Evolutionary conservation across 495 filamentous ascomycete genomes (phyloP), one percentile per base, ranked within the genome.

Genomic region (Trypethelium eluteriae): DNA sequence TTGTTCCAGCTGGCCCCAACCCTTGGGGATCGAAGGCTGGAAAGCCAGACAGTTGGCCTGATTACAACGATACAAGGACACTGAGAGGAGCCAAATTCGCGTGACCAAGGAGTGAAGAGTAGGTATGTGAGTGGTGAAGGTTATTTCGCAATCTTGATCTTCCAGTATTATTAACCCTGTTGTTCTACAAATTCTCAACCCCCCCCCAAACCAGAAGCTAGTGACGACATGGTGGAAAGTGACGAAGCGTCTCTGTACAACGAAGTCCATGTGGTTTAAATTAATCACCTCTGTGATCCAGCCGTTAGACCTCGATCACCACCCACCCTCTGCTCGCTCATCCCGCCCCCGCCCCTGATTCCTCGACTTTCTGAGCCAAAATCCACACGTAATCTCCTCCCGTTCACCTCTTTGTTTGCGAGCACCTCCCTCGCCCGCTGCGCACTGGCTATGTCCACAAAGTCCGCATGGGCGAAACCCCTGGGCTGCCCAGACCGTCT

Each of bases 391-490:
- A 98, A 77, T 11, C 70, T 70, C 56, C 92, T 83, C 56, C 87
- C 90, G 71, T 86, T 86, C 5, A 95, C 76, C 50, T 79, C 74
- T 74, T 82, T 83, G 2, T 75, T 76, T n/a, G 71, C 39, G 36
- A 97, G 79, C 47, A 81, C 73, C 57, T 86, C 82, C 69, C 74
- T 78, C 0, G 83, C 93, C 36, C 72, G 75, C 53, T 75, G 66
- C 11, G 93, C 91, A 49, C 82, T 83, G 64, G 82, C 76, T 11
- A 87, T 69, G 71, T 89, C 84, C 25, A 81, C 66, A 74, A 98
- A 98, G 71, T 97, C 93, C 32, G 86, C 90, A 74, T 98, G 94
- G 10, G 87, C 89, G 72, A 96, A 98, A 59, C 94, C 94, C 70
- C 90, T 84, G 18, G 89, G 90, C 76, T 90, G 87, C 14, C 94